Percentiles rank a stretch among this genome's conserved stretches.
Conservation (phyloP, 1,284 basidiomycete genomes). For the Neonothopanus nambi region DNA sequence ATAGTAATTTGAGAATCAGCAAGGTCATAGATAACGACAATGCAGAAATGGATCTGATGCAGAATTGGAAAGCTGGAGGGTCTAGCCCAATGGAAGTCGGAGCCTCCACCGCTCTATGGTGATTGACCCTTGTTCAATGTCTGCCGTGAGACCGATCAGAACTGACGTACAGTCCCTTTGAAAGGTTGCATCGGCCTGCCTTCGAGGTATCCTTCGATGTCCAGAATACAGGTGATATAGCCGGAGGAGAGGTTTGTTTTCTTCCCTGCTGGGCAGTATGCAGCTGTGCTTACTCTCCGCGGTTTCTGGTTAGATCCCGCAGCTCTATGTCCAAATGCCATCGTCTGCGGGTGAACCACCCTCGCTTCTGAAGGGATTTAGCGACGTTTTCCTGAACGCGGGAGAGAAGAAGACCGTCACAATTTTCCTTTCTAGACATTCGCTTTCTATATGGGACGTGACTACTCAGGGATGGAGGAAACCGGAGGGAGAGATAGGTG, state of each 20-base stretch:
- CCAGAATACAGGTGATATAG: conserved; percentile 30
- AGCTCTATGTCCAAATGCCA: conserved; percentile 47
- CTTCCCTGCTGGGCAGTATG: neutral
- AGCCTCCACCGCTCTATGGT: conserved; percentile 15
- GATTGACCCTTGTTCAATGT: neutral
- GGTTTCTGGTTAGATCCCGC: conserved; percentile 32
- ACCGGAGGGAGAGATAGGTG: conserved; percentile 43
- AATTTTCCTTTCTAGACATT: conserved; percentile 42
- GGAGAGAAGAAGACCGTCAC: conserved; percentile 36
- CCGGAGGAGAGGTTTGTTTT: conserved; percentile 31
- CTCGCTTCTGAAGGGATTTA: conserved; percentile 45
- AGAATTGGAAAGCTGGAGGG: conserved; percentile 19
- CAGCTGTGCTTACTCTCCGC: neutral
- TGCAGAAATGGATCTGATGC: conserved; percentile 4
- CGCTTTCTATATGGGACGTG: conserved; percentile 49
- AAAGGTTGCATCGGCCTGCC: conserved; percentile 27
- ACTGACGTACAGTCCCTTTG: too few relatives aligned
- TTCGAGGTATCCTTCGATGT: conserved; percentile 30
- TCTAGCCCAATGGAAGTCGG: conserved; percentile 16
- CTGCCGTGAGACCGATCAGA: too few relatives aligned
- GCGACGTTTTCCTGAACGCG: conserved; percentile 37
- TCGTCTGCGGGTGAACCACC: conserved; percentile 40
- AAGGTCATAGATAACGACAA: neutral
- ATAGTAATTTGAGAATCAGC: conserved; percentile 32
- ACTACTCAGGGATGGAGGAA: conserved; percentile 52